Evolutionary conservation across 306 rosid species (phyloP), one percentile per base, ranked within the genome.

Genomic region (Casuarina equisetifolia): DNA sequence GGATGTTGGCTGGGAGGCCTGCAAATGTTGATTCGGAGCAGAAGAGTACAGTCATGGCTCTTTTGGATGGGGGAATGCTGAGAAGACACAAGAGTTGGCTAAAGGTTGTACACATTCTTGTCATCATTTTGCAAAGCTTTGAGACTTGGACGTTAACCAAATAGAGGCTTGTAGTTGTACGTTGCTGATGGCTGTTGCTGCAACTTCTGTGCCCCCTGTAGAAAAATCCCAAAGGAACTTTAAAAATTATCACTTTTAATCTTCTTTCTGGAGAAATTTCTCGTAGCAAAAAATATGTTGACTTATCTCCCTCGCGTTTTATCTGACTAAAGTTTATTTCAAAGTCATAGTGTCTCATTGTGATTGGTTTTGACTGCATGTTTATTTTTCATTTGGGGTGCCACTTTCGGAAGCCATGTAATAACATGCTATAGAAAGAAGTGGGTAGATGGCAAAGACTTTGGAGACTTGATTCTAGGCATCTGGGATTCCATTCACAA

Each of bases 21-120:
- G 63, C 55, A 6, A 92, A 83, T 68, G 74, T 82, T 20, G 86
- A 86, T 79, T 68, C 64, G 78, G 99, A 85, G 84, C 89, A 83
- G 72, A 91, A 87, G 74, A 83, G 88, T 80, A 85, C 88, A 69
- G 88, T 91, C 78, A 95, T 95, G 99, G 94, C 97, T 84, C 87
- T 95, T 77, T 90, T 95, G 73, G 99, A 95, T 66, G 97, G 97
- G 73, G 99, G 99, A 86, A 86, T 91, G 72, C 82, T 95, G 89
- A 91, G 73, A 84, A 89, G 97, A 81, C 96, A 95, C 55, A 92
- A 88, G 88, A 95, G 85, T 82, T 95, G 97, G 99, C 83, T 95
- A 70, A 95, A 92, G 95, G 98, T 92, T 44, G 70, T 68, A 71
- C 68, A 81, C 54, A 61, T 70, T 62, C 66, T 19, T 63, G 9